Evolutionary conservation across 768 basidiomycete species (phyloP).

Genomic region (Phlegmacium glaucopus): DNA sequence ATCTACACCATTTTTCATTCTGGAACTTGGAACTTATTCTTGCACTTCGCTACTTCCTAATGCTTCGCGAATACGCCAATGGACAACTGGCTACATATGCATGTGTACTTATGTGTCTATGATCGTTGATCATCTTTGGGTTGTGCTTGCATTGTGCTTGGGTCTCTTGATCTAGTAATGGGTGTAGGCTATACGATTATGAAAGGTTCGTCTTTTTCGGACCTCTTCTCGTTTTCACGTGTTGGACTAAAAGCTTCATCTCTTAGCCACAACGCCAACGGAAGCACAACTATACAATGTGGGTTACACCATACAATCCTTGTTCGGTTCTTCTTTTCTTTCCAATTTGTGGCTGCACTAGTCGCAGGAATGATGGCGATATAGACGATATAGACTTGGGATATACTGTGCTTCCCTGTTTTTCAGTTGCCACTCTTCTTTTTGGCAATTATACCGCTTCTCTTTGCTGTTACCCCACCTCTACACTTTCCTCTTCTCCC

Average conservation of each 20-base stretch:
- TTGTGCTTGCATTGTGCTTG: not conserved
- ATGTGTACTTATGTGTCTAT: too few relatives aligned
- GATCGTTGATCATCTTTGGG: not conserved
- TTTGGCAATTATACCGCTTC: too few relatives aligned
- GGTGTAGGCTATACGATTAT: conserved; percentile 55
- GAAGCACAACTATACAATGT: conserved; percentile 55
- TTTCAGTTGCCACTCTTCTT: too few relatives aligned
- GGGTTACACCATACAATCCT: conserved; percentile 16
- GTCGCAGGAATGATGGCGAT: not conserved
- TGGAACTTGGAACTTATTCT: conserved; percentile 3
- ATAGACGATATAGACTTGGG: too few relatives aligned
- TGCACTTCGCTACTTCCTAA: too few relatives aligned
- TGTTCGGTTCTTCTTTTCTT: conserved; percentile 1
- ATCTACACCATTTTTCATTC: not conserved
- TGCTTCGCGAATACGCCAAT: too few relatives aligned
- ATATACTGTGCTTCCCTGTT: too few relatives aligned
- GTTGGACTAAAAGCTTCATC: conserved; percentile 3
- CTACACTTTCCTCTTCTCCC: too few relatives aligned
- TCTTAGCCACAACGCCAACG: conserved; percentile 45
- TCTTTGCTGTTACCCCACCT: too few relatives aligned
- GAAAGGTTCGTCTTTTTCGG: conserved; percentile 44
- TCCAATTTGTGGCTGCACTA: not conserved
- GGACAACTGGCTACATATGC: too few relatives aligned
- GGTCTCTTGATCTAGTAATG: conserved; percentile 37
- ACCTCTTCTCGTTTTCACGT: conserved; percentile 4